These are phyloP conservation scores for Butyriboletus regius DNA, from an alignment of 1,284 basidiomycete genomes.

Conservation along the genomic window DNA sequence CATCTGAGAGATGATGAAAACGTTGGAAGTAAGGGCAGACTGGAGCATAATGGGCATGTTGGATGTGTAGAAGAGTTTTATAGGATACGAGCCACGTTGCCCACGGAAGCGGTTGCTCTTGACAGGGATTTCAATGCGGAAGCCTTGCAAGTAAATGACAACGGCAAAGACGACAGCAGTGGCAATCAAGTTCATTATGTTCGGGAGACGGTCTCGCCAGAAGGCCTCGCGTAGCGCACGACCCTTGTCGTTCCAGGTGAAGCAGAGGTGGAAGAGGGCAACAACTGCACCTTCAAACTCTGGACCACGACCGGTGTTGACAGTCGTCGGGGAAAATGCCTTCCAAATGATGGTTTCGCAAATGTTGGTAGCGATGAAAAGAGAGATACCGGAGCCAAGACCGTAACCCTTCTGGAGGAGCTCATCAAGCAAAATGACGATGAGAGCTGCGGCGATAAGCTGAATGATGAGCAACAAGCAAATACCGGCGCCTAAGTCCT, in stretches of 20 bases:
- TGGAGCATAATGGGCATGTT: slow-evolving; percentile 99
- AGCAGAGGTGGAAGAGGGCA: slow-evolving; percentile 92
- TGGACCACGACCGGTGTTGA: slow-evolving; percentile 96
- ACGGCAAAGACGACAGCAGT: slow-evolving; percentile 87
- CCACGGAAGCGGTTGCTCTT: slow-evolving; percentile 95
- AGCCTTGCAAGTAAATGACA: slow-evolving; percentile 97
- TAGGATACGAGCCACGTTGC: slow-evolving; percentile 88
- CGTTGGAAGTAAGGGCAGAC: slow-evolving; percentile 85
- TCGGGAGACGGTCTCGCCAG: slow-evolving; percentile 94
- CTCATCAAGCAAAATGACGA: slow-evolving; percentile 97
- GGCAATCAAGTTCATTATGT: slow-evolving; percentile 94
- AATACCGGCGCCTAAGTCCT: slow-evolving; percentile 91
- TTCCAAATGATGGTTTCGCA: slow-evolving; percentile 99
- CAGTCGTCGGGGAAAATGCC: slow-evolving; percentile 93
- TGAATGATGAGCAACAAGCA: slow-evolving; percentile 93
- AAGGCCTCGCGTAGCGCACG: slow-evolving; percentile 96
- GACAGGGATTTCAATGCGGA: slow-evolving; percentile 97
- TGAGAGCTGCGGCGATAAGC: slow-evolving; percentile 86
- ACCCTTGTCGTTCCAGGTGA: slow-evolving; percentile 98
- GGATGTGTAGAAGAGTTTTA: slow-evolving; percentile 97
- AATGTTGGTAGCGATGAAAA: slow-evolving; percentile 99
- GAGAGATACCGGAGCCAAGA: slow-evolving; percentile 94
- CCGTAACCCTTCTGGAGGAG: slow-evolving; percentile 98
- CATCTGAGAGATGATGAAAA: slow-evolving; percentile 97
- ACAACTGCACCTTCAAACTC: slow-evolving; percentile 97